Conservation (phyloP, 108 stramenopile genomes). For the Skeletonema costatum region DNA sequence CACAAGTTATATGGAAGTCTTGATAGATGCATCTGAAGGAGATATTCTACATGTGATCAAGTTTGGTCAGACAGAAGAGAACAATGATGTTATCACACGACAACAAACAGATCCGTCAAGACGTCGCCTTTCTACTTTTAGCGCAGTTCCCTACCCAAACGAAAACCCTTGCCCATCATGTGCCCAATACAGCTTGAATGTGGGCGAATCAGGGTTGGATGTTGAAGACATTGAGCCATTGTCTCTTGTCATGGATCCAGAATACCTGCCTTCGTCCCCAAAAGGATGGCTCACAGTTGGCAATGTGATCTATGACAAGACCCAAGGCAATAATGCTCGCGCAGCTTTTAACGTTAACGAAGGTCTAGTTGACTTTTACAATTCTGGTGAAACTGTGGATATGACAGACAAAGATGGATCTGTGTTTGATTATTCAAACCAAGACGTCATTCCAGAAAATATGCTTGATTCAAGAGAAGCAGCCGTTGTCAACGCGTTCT, state of each 20-base stretch:
- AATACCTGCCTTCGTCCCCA: background rate
- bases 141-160: background rate
- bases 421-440: background rate
- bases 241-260: background rate
- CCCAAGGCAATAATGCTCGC: background rate
- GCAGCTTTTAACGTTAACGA: background rate
- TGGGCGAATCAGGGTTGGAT: background rate
- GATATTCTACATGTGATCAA: background rate
- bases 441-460: background rate
- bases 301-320: background rate
- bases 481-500: background rate
- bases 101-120: background rate
- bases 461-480: background rate
- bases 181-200: background rate
- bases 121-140: background rate
- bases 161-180: background rate
- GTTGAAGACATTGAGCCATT: background rate
- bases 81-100: background rate
- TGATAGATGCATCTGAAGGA: background rate
- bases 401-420: background rate
- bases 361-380: background rate
- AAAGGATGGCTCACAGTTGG: background rate
- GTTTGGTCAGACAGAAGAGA: background rate
- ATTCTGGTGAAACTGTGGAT: background rate
- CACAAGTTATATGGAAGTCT: background rate